Evolutionary conservation across 148 eudicot species (phyloP).

Genomic region (Tetragonia tetragonoides): DNA sequence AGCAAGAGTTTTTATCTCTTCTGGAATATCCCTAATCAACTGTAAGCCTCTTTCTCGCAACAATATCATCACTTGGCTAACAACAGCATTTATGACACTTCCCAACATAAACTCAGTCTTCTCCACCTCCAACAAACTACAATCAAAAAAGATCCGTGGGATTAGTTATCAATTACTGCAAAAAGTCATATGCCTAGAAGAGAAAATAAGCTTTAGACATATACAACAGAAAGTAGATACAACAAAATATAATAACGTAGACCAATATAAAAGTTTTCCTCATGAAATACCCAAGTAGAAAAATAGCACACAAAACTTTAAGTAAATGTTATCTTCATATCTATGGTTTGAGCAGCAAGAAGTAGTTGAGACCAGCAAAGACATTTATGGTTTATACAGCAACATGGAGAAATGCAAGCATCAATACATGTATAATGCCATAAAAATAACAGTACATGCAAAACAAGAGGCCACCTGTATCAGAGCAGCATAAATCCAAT

Average conservation of each 20-base stretch:
- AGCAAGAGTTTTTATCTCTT: constrained; percentile 66
- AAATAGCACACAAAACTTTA: background rate
- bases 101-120: constrained; percentile 70
- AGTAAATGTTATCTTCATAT: background rate
- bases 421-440: background rate
- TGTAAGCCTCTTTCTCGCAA: constrained; percentile 78
- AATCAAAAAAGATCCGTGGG: background rate
- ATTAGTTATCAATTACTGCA: background rate
- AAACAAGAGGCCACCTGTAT: background rate
- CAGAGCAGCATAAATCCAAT: background rate
- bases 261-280: background rate
- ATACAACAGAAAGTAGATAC: background rate
- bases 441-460: constrained; percentile 1
- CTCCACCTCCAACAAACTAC: constrained; percentile 67
- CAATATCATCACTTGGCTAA: constrained; percentile 81
- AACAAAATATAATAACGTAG: background rate
- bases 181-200: background rate
- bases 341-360: background rate
- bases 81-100: constrained; percentile 79
- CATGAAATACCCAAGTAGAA: background rate
- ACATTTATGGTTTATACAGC: too few species aligned
- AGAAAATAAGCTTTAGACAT: background rate
- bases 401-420: background rate
- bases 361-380: background rate
- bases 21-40: constrained; percentile 84